Evolutionary conservation across 331 rosid genomes (phyloP), one percentile per base, ranked within the genome.

Genomic region (Rhamnella rubrinervis): DNA sequence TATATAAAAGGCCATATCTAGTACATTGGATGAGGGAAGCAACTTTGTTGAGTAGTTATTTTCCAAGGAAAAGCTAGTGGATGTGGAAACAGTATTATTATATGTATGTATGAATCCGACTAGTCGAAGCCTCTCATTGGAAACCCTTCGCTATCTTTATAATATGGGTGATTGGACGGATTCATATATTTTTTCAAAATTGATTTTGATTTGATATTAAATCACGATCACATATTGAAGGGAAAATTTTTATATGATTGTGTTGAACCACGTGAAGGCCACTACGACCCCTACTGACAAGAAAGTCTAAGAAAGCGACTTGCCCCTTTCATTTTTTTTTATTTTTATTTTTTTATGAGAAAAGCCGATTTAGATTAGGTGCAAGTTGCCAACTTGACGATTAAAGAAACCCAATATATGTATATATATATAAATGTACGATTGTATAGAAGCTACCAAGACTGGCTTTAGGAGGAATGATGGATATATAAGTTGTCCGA

Each of bases 351-450:
- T 23, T 23, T 23, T 23, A 23, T 23, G 23, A 23, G 49, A 57
- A 60, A 37, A 73, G 65, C 76, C 80, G 74, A 73, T 78, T 66
- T 7, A 62, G 70, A 55, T 41, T 39, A 41, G 67, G 73, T 52
- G 75, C 93, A 88, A 83, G 69, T 88, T 83, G 93, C 64, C 88
- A 81, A 83, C 35, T 84, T 85, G 83, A 63, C 64, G 50, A 44
- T 44, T 44, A 11, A 44, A 44, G 14, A 44, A 44, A 44, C 15
- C 49, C 49, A 44, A 44, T 9, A 44, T 41, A 41, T 7, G 7
- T 8, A 39, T 39, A 1, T 41, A 8, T 41, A 41, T 41, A 41
- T 44, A 44, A 44, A 14, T 10, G 35, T 4, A 31, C 15, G 26
- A 47, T 25, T 44, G 57, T 71, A 74, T 58, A 71, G 72, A 65